Evolutionary conservation across 805 yeast genomes (phyloP).

Genomic region (Saccharomycopsis sp.): DNA sequence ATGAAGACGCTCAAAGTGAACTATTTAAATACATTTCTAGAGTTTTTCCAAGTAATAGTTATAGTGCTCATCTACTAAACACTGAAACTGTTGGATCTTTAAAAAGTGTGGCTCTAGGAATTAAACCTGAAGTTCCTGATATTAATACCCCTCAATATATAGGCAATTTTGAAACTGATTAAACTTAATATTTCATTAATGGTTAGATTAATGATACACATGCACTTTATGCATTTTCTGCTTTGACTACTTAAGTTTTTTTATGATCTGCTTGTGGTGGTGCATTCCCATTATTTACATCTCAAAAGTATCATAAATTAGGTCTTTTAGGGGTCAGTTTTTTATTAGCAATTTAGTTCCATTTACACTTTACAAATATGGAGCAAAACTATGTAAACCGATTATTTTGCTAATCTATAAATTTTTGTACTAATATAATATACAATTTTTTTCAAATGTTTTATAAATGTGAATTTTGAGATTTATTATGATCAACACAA

Average conservation of each 20-base stretch:
- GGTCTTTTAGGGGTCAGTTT: slow-evolving; percentile 78
- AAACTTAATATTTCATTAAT: slow-evolving; percentile 65
- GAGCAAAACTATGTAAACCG: slow-evolving; percentile 56
- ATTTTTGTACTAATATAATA: no score
- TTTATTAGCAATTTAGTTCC: slow-evolving; percentile 68
- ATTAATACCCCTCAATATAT: no score
- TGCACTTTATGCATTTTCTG: slow-evolving; percentile 69
- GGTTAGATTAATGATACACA: slow-evolving; percentile 87
- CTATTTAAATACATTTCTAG: no score
- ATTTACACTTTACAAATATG: slow-evolving; percentile 58
- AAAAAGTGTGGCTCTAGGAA: no score
- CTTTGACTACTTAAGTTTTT: slow-evolving; percentile 73
- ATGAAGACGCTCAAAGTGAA: no score
- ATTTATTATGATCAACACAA: slow-evolving; percentile 16
- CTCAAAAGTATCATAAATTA: slow-evolving; percentile 65
- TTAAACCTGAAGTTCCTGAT: no score
- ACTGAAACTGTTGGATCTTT: no score
- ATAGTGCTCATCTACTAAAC: no score
- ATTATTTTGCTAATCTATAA: no score
- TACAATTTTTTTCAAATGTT: no score
- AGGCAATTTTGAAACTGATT: slow-evolving; percentile 63
- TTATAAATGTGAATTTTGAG: no score
- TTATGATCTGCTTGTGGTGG: slow-evolving; percentile 79
- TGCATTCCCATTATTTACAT: slow-evolving; percentile 73
- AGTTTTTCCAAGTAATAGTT: no score